Conservation (phyloP, 768 basidiomycete species). For the Hemileccinum rubropunctum region DNA sequence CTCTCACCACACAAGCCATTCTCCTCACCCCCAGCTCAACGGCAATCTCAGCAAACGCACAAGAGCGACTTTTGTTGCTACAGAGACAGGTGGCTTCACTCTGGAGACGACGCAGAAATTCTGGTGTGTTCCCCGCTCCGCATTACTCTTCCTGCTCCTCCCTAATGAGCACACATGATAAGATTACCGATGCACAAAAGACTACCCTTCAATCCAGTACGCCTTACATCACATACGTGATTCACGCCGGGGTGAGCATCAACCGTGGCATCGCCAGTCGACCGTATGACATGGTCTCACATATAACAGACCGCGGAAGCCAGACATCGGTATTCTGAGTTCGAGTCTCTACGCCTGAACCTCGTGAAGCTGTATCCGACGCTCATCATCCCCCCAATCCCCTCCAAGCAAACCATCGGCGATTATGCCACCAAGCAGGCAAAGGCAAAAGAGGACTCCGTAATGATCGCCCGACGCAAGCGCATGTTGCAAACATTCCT, state of each 20-base stretch:
- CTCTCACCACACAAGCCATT: slow-evolving; percentile 50
- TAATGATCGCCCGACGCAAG: slow-evolving; percentile 88
- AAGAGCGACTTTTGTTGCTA: slow-evolving; percentile 80
- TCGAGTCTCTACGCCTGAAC: slow-evolving; percentile 85
- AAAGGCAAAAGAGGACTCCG: slow-evolving; percentile 94
- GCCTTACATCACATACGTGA: slow-evolving; percentile 93
- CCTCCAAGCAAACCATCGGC: slow-evolving; percentile 91
- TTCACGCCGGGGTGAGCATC: slow-evolving; percentile 73
- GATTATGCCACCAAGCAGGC: slow-evolving; percentile 97
- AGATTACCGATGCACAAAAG: slow-evolving; percentile 97
- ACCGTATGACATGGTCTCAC: slow-evolving; percentile 10
- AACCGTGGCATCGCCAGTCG: slow-evolving; percentile 1
- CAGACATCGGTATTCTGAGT: slow-evolving; percentile 93
- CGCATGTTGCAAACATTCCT: slow-evolving; percentile 96
- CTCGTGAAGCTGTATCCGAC: slow-evolving; percentile 92
- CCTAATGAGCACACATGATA: slow-evolving; percentile 19
- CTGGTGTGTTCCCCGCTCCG: slow-evolving; percentile 45
- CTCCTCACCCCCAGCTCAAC: slow-evolving; percentile 56
- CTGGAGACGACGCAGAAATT: slow-evolving; percentile 80
- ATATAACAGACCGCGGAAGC: slow-evolving; percentile 68
- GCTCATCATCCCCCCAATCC: slow-evolving; percentile 95
- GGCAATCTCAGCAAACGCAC: slow-evolving; percentile 47
- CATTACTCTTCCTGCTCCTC: not conserved
- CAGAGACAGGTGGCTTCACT: slow-evolving; percentile 75
- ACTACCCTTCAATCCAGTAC: slow-evolving; percentile 85